These are phyloP conservation scores for Phytophthora hibernalis DNA, from an alignment of 352 stramenopile genomes.

Conservation along the genomic window DNA sequence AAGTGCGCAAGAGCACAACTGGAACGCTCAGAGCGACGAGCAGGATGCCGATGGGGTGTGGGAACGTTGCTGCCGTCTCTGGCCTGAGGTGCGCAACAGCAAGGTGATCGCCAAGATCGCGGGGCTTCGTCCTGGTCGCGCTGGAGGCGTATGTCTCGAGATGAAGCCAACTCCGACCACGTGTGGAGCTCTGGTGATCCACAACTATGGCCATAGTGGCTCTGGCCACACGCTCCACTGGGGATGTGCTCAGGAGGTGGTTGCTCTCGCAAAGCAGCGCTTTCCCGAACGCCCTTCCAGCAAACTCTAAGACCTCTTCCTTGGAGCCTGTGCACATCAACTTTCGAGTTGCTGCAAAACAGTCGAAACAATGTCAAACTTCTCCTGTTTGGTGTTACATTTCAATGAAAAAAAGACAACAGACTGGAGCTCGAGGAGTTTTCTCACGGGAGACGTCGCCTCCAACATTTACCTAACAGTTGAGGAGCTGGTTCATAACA, in stretches of 20 bases:
- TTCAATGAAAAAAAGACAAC: neutral
- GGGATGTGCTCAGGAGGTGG: constrained; percentile 67
- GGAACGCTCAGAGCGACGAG: constrained; percentile 47
- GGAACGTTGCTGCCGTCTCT: constrained; percentile 53
- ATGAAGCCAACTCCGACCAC: constrained; percentile 40
- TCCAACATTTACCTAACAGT: too few relatives aligned
- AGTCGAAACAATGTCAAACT: neutral
- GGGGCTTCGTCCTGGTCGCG: constrained; percentile 55
- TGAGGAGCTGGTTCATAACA: constrained; percentile 2
- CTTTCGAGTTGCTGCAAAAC: neutral
- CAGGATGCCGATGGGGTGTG: constrained; percentile 55
- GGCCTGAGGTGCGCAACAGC: constrained; percentile 53
- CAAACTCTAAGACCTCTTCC: constrained; percentile 11
- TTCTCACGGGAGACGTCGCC: too few relatives aligned
- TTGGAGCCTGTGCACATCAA: neutral
- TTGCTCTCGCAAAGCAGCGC: constrained; percentile 39
- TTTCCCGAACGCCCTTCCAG: constrained; percentile 2
- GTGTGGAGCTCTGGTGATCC: constrained; percentile 55
- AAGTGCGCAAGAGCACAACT: constrained; percentile 71
- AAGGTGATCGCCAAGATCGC: constrained; percentile 51
- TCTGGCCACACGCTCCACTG: constrained; percentile 77
- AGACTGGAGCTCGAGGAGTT: neutral
- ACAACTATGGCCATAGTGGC: constrained; percentile 76
- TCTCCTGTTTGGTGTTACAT: neutral
- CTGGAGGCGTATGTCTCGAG: constrained; percentile 55